Evolutionary conservation across 129 eudicot genomes (phyloP), one percentile per base, ranked within the genome.

Genomic region (Ambrosia artemisiifolia): DNA sequence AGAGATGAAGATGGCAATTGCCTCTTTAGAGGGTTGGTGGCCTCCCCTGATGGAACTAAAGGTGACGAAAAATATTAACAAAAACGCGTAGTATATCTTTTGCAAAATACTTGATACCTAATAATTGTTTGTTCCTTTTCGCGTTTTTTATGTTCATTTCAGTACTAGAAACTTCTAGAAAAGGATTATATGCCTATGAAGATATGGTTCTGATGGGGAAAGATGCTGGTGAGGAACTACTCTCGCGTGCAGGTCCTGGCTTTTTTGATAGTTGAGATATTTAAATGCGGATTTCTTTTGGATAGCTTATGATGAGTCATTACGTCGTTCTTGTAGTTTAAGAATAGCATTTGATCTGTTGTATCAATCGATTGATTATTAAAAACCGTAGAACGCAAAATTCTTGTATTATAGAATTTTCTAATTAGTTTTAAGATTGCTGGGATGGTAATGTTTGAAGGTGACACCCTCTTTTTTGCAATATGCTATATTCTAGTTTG

Each of bases 161-260:
- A 89, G 96, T 92, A 6, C 84, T 92, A 34, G 96, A 92, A 82
- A 89, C 96, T 38, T 80, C 93, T 5, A 80, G 97, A 78, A 85
- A 74, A 75, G 99, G 97, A 18, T 70, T 81, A 47, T 94, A 86
- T 79, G 69, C 86, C 8, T 82, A 66, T 20, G 93, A 94, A 0
- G 99, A 90, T 81, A 94, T 94, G 99, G 63, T 90, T 9, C 59
- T 78, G 70, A 94, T 94, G 97, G 97, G 98, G 50, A 69, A 84
- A 35, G 99, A 94, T 79, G 97, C 99, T 42, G 97, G 99, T 13
- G 81, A 94, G 81, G 99, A 94, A 81, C 96, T 94, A 63, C 88
- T 94, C 34, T 78, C 89, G 30, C 81, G 74, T 44, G 99, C 91
- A 33, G 99, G 99, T 72, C 87, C 91, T 5, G 91, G 91, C 9